Percentiles rank a stretch among this genome's conserved stretches.
phyloP scores from a whole-genome alignment of 768 basidiomycete species.

The Leccinum pellstonianum region DNA sequence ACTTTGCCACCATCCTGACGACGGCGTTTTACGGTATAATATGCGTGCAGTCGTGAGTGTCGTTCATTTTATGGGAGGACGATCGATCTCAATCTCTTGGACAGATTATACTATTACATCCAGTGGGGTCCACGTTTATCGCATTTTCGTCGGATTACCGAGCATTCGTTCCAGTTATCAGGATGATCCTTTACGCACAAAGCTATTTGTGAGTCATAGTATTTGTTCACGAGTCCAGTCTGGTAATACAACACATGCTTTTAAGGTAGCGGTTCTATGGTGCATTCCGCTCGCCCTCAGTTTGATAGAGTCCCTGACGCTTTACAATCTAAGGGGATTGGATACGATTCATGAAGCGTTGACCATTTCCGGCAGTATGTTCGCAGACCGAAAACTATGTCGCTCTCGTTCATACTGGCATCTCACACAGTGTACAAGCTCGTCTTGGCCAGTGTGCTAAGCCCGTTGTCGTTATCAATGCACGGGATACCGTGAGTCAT shows the following conservation, averaged over 20 bases:
- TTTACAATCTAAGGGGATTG: constrained; percentile 1
- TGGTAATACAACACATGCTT: background rate
- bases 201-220: constrained; percentile 12
- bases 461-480: background rate
- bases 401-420: background rate
- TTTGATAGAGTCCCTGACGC: background rate
- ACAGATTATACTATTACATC: background rate
- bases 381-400: background rate
- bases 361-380: constrained; percentile 9
- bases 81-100: background rate
- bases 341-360: constrained; percentile 15
- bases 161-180: constrained; percentile 1
- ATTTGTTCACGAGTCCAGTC: background rate
- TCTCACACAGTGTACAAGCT: constrained; percentile 8
- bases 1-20: no score
- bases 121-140: background rate
- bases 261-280: constrained; percentile 16
- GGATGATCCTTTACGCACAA: constrained; percentile 3
- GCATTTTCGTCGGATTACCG: background rate
- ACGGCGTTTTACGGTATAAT: no score
- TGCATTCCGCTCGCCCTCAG: background rate
- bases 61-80: no score
- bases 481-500: constrained; percentile 6
- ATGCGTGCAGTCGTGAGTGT: no score
- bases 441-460: background rate